Evolutionary conservation across 179 eudicot genomes (phyloP).

Genomic region (Beta corolliflora): DNA sequence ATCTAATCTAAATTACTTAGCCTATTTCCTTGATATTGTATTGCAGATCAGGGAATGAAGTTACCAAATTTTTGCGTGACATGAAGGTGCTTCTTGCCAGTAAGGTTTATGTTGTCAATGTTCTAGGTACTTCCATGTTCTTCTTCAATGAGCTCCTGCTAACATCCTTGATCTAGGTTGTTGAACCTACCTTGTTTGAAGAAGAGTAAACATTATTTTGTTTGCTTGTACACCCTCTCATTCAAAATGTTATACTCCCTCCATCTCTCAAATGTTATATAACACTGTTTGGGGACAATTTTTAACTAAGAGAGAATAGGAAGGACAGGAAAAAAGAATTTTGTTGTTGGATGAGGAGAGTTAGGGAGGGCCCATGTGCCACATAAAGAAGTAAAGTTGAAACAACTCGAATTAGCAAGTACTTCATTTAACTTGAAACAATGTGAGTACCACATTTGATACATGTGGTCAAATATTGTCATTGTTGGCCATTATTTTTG

Average conservation of each 20-base stretch:
- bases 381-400: too few relatives aligned
- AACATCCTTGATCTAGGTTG: not conserved
- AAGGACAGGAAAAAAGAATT: too few relatives aligned
- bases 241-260: not conserved
- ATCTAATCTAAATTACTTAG: too few relatives aligned
- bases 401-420: too few relatives aligned
- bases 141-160: conserved; percentile 2
- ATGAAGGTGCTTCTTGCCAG: conserved; percentile 69
- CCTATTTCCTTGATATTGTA: conserved; percentile 10
- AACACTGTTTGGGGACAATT: too few relatives aligned
- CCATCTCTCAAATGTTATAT: too few relatives aligned
- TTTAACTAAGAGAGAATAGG: not conserved
- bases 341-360: too few relatives aligned
- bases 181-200: not conserved
- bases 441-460: not conserved
- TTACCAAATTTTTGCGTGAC: conserved; percentile 58
- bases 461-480: not conserved
- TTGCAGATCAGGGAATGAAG: conserved; percentile 49
- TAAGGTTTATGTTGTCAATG: conserved; percentile 75
- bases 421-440: too few relatives aligned
- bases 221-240: not conserved
- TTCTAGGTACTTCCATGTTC: conserved; percentile 61
- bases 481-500: not conserved
- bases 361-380: too few relatives aligned
- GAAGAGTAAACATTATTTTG: not conserved